Percentiles rank a stretch among this genome's conserved stretches.
Evolutionary conservation across 441 rosid species (phyloP).

Genomic region (Jatropha multifida): DNA sequence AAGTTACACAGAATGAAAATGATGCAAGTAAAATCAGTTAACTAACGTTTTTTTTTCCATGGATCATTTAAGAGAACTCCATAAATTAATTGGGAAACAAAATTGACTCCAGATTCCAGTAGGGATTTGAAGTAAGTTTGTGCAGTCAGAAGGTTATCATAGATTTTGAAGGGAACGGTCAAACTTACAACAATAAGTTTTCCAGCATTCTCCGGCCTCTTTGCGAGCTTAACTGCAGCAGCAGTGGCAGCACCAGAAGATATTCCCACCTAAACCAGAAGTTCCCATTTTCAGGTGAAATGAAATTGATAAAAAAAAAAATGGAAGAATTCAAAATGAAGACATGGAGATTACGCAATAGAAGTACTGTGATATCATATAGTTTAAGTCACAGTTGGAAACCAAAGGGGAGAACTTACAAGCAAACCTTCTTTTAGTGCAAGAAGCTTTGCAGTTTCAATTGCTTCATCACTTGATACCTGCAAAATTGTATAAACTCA

Average conservation of each 20-base stretch:
- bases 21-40: not conserved
- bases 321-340: no score
- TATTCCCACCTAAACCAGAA: constrained; percentile 68
- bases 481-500: constrained; percentile 19
- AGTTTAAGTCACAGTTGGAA: not conserved
- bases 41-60: not conserved
- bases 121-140: not conserved
- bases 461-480: constrained; percentile 76
- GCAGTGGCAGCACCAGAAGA: constrained; percentile 91
- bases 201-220: constrained; percentile 70
- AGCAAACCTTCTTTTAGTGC: constrained; percentile 84
- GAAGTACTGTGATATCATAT: no score
- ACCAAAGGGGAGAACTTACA: constrained; percentile 46
- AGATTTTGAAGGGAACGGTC: not conserved
- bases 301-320: not conserved
- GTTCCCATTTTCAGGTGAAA: not conserved
- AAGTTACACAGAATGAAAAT: not conserved
- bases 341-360: no score
- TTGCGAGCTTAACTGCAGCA: constrained; percentile 76
- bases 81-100: not conserved
- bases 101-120: not conserved
- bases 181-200: constrained; percentile 53
- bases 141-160: not conserved
- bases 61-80: not conserved
- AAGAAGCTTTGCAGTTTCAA: constrained; percentile 74